Conservation (phyloP, 352 stramenopile genomes). For the Phytophthora pini region DNA sequence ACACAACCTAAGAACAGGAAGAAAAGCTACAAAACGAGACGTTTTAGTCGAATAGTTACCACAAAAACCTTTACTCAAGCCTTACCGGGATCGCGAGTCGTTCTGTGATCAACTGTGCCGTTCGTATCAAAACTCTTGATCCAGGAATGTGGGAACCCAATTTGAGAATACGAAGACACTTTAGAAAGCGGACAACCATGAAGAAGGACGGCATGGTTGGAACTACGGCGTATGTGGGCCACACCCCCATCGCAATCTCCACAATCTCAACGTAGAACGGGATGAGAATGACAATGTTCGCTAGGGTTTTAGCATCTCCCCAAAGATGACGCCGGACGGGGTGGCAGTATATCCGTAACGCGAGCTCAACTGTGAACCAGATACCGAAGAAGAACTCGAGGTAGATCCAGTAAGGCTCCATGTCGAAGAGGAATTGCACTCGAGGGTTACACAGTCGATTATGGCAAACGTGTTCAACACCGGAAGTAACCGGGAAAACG, state of each 20-base stretch:
- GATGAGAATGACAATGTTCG: constrained; percentile 37
- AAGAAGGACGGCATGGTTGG: constrained; percentile 53
- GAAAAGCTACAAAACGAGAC: constrained; percentile 41
- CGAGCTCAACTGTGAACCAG: constrained; percentile 50
- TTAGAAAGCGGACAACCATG: constrained; percentile 46
- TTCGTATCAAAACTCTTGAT: constrained; percentile 43
- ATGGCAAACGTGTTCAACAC: constrained; percentile 38
- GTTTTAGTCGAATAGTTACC: too few relatives aligned
- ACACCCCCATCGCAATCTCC: constrained; percentile 27
- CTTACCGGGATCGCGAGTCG: constrained; percentile 50
- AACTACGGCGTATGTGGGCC: constrained; percentile 46
- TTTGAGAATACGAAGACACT: constrained; percentile 58
- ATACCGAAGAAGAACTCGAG: constrained; percentile 51
- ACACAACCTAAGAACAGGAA: constrained; percentile 58
- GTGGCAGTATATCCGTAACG: constrained; percentile 38
- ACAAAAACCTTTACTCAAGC: neutral
- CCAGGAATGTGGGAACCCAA: constrained; percentile 51
- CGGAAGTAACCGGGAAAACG: constrained; percentile 26
- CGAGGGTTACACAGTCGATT: constrained; percentile 55
- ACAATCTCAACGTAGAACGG: constrained; percentile 44
- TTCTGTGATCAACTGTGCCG: constrained; percentile 37
- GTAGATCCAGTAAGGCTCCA: constrained; percentile 61
- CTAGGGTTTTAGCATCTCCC: constrained; percentile 31
- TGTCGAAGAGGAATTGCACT: constrained; percentile 48
- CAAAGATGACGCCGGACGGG: constrained; percentile 35